Evolutionary conservation across 805 yeast species (phyloP), one percentile per base, ranked within the genome.

Genomic region (Candida tibetensis): DNA sequence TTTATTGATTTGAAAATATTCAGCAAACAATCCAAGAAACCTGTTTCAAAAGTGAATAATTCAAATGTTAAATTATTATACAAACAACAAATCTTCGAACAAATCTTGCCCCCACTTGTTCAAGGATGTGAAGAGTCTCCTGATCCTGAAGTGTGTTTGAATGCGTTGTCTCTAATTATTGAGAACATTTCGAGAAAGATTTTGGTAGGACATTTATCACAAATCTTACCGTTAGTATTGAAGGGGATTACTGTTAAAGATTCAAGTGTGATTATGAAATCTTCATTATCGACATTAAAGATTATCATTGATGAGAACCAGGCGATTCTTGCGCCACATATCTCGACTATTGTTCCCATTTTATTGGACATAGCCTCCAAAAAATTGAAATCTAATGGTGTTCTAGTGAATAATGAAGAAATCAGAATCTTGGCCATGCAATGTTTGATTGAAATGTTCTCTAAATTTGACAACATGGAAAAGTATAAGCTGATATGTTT

Each of bases 41-140:
- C 52, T 27, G 71, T 64, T 5, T 71, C 71, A 18, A 65, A 65
- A n/a, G 74, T 73, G 1, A 57, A 57, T 44, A 79, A 79, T 45
- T 70, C 84, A 39, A 77, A 81, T 42, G 74, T 83, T 14, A 75
- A 85, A 41, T 58, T 76, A 31, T 68, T 93, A 17, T 87, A 84
- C 70, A 88, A 88, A 55, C 99, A 93, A 53, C 81, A 81, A 46
- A 71, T 86, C 17, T 87, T 88, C 55, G 77, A 78, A 42, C 62
- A 69, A 6, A 64, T 79, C 1, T 69, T 87, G 4, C 84, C 85
- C 0, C 58, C 56, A 21, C 55, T 88, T 22, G 76, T 83, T 5
- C 37, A 42, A n/a, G 30, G 37, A 32, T 35, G 38, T 23, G 23
- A 28, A n/a, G 28, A 34, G 10, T 32, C 28, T n/a, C 18, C 18